Conservation (phyloP, 1,284 basidiomycete genomes). For the Leccinum subspadiceum region DNA sequence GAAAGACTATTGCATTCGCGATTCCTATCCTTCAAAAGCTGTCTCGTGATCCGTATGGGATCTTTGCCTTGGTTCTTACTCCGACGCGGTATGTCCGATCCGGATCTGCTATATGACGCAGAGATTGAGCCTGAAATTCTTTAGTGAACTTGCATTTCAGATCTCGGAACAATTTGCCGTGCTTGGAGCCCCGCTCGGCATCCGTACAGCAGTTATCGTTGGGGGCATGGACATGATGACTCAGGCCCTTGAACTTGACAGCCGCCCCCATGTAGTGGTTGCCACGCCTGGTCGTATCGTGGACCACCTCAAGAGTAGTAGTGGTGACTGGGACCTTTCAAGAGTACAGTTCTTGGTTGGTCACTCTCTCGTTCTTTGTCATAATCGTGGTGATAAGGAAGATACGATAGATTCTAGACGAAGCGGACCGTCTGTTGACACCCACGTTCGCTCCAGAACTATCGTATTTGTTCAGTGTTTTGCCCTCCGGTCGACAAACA, state of each 20-base stretch:
- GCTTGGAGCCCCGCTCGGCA: conserved; percentile 77
- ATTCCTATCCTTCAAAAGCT: conserved; percentile 93
- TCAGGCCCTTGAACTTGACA: conserved; percentile 85
- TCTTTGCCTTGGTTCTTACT: conserved; percentile 91
- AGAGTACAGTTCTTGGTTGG: conserved; percentile 84
- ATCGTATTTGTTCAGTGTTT: conserved; percentile 71
- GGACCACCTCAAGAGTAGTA: conserved; percentile 82
- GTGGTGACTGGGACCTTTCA: conserved; percentile 81
- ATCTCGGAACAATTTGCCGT: conserved; percentile 96
- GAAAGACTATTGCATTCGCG: conserved; percentile 97
- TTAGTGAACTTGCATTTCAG: conserved; percentile 94
- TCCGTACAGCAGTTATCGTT: conserved; percentile 87
- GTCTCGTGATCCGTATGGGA: conserved; percentile 86
- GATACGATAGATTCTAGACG: conserved; percentile 83
- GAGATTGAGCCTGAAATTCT: conserved; percentile 1
- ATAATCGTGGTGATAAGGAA: conserved; percentile 1
- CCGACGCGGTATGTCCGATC: conserved; percentile 78
- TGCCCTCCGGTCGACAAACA: conserved; percentile 90
- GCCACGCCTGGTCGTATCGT: conserved; percentile 96
- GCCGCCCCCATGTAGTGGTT: conserved; percentile 90
- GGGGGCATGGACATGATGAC: conserved; percentile 99
- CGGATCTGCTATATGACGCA: neutral
- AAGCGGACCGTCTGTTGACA: conserved; percentile 92
- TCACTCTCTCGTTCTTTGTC: conserved; percentile 9
- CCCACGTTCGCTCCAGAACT: conserved; percentile 90